These are phyloP conservation scores for Vicia faba DNA, from an alignment of 306 rosid species.

Conservation along the genomic window DNA sequence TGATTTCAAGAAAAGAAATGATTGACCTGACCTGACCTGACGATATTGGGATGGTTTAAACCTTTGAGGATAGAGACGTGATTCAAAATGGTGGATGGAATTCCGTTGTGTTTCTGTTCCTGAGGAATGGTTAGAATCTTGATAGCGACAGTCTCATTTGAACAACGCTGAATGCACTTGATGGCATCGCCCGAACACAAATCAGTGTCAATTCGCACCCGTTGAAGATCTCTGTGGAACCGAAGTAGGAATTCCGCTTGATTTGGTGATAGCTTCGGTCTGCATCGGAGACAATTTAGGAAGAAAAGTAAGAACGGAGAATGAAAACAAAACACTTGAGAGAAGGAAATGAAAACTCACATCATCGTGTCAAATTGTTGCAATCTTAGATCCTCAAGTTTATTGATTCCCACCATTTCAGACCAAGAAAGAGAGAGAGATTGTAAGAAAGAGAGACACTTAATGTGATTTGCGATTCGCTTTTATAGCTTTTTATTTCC, in stretches of 20 bases:
- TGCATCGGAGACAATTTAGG: no score
- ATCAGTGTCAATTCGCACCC: background rate
- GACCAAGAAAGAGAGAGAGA: no score
- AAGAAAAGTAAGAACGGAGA: no score
- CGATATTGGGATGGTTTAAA: background rate
- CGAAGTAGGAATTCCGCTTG: background rate
- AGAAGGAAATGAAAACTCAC: no score
- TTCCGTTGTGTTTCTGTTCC: background rate
- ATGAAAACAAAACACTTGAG: no score
- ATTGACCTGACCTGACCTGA: background rate
- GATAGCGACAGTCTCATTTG: background rate
- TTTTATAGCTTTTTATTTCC: no score
- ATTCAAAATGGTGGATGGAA: background rate
- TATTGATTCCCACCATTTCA: no score
- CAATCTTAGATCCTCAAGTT: no score
- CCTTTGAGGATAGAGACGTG: background rate
- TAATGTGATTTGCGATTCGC: no score
- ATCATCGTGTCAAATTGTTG: no score
- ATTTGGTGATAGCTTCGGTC: background rate
- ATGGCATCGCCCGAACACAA: background rate
- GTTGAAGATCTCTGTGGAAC: background rate
- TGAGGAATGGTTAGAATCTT: background rate
- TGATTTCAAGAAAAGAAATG: no score
- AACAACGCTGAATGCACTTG: background rate
- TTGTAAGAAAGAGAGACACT: no score